Conservation (phyloP, 257 asterid species). For the Nicotiana otophora region DNA sequence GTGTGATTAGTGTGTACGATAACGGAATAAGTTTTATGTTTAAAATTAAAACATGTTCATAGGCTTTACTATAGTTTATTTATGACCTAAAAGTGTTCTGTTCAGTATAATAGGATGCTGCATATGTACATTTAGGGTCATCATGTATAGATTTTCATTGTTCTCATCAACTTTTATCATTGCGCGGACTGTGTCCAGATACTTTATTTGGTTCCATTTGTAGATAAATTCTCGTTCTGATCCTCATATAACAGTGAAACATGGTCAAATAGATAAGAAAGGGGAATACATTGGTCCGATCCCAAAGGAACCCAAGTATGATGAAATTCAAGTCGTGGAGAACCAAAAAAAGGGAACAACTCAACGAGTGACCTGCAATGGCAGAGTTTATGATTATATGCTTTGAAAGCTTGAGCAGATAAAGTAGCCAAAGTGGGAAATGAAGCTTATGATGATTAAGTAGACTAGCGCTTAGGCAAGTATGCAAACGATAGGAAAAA, state of each 20-base stretch:
- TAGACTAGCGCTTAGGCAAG: slow-evolving; percentile 16
- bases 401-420: slow-evolving; percentile 25
- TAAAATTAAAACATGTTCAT: not conserved
- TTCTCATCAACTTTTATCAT: not conserved
- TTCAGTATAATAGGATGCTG: not conserved
- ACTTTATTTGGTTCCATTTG: slow-evolving; percentile 5
- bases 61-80: not conserved
- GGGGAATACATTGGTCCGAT: not conserved
- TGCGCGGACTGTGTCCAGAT: not conserved
- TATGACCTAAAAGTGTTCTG: not conserved
- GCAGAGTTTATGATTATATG: slow-evolving; percentile 27
- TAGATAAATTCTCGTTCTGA: not conserved
- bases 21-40: not conserved
- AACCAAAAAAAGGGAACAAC: not conserved
- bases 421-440: slow-evolving; percentile 15
- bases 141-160: not conserved
- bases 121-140: not conserved
- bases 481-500: slow-evolving; percentile 7
- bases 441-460: slow-evolving; percentile 20
- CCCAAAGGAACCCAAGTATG: not conserved
- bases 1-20: not conserved
- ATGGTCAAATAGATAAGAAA: not conserved
- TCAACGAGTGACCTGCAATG: slow-evolving; percentile 14
- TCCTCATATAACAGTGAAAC: not conserved
- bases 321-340: not conserved